phyloP scores from a whole-genome alignment of 2,329 filamentous ascomycete species.

The Alternaria sp. region DNA sequence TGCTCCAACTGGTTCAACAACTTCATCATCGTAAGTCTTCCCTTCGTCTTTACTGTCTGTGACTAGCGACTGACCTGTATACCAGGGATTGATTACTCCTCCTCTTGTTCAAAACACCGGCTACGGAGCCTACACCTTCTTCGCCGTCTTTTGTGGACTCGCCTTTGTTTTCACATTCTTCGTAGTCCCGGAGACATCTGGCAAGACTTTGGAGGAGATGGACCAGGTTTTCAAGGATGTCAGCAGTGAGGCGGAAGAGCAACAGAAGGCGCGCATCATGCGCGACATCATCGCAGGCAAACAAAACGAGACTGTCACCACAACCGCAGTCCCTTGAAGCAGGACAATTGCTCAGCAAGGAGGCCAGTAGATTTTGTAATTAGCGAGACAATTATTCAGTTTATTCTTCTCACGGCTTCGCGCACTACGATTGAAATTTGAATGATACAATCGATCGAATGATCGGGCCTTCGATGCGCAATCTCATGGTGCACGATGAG shows the following conservation, averaged over 20 bases:
- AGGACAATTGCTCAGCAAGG: background rate
- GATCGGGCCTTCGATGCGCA: background rate
- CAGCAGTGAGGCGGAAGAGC: slow-evolving; percentile 44
- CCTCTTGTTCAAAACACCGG: slow-evolving; percentile 65
- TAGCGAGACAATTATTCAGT: background rate
- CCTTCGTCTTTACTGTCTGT: background rate
- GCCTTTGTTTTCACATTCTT: slow-evolving; percentile 45
- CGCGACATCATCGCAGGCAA: slow-evolving; percentile 34
- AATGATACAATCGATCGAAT: background rate
- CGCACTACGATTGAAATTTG: background rate
- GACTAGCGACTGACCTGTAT: slow-evolving; percentile 49
- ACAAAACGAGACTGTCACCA: background rate
- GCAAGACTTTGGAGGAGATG: slow-evolving; percentile 46
- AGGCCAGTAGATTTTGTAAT: background rate
- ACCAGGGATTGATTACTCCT: slow-evolving; percentile 66
- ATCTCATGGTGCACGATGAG: background rate
- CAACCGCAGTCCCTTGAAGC: background rate
- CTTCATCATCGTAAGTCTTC: slow-evolving; percentile 59
- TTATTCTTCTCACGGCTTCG: background rate
- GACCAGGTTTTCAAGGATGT: slow-evolving; percentile 48
- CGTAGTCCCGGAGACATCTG: slow-evolving; percentile 45
- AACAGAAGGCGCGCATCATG: slow-evolving; percentile 40
- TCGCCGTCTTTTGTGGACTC: slow-evolving; percentile 45
- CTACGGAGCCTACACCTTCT: slow-evolving; percentile 52
- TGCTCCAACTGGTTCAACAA: slow-evolving; percentile 70